A percentile compares a stretch with the other conserved stretches of the same genome.
phyloP scores from a whole-genome alignment of 1,284 basidiomycete genomes.

The Austroboletus niveus region DNA sequence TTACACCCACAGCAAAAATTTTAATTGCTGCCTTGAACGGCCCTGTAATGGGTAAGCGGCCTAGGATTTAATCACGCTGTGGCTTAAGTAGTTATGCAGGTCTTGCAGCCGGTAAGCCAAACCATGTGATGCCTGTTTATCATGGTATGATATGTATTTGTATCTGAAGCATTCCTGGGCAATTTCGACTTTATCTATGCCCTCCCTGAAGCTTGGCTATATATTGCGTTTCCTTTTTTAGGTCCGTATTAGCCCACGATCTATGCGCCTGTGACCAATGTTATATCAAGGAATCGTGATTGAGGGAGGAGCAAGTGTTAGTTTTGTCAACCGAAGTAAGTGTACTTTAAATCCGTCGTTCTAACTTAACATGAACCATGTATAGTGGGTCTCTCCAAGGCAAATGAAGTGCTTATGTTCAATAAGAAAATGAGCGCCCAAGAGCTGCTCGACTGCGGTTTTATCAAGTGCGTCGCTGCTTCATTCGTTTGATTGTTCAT shows the following conservation, averaged over 20 bases:
- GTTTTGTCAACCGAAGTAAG: conserved; percentile 61
- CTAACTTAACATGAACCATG: background rate
- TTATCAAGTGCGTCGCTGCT: conserved; percentile 52
- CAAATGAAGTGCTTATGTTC: conserved; percentile 67
- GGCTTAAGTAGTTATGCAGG: conserved; percentile 37
- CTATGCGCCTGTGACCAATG: conserved; percentile 1
- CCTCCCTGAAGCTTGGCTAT: conserved; percentile 60
- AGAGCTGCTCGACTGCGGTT: conserved; percentile 60
- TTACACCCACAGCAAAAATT: conserved; percentile 66
- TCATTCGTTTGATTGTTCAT: background rate
- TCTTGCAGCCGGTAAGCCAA: conserved; percentile 57
- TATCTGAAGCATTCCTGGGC: conserved; percentile 56
- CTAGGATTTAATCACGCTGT: background rate
- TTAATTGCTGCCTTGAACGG: conserved; percentile 68
- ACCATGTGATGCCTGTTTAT: background rate
- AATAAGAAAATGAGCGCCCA: conserved; percentile 63
- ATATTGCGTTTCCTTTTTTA: conserved; percentile 64
- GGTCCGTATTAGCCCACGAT: conserved; percentile 38
- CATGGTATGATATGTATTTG: background rate
- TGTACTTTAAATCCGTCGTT: background rate
- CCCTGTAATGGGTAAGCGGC: conserved; percentile 61
- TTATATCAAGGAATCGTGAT: conserved; percentile 50
- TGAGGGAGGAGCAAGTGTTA: conserved; percentile 67
- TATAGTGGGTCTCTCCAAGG: conserved; percentile 63
- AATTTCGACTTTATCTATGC: conserved; percentile 74